These are phyloP conservation scores for Podila horticola DNA, from an alignment of 192 early-diverging fungal species.

Conservation along the genomic window DNA sequence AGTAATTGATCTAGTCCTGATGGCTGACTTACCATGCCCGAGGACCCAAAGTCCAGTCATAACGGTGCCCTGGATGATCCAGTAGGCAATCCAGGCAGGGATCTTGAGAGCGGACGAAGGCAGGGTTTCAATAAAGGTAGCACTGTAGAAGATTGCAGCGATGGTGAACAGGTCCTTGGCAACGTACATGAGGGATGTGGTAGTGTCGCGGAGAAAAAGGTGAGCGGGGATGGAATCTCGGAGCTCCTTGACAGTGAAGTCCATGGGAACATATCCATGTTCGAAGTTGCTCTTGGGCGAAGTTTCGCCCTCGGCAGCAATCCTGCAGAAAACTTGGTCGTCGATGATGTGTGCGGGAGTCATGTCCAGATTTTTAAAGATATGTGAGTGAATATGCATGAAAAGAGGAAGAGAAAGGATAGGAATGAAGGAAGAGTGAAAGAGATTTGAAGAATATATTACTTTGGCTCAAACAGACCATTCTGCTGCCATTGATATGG, in stretches of 20 bases:
- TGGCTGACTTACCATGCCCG: slow-evolving; percentile 67
- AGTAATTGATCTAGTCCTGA: too few relatives aligned
- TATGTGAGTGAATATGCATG: too few relatives aligned
- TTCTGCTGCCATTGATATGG: too few relatives aligned
- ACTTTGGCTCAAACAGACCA: too few relatives aligned
- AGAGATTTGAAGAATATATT: too few relatives aligned
- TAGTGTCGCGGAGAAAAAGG: slow-evolving; percentile 87
- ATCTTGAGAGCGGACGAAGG: slow-evolving; percentile 57
- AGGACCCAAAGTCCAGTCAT: slow-evolving; percentile 90
- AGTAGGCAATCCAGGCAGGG: slow-evolving; percentile 81
- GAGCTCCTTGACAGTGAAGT: slow-evolving; percentile 91
- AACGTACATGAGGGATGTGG: slow-evolving; percentile 84
- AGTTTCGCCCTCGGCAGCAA: slow-evolving; percentile 24
- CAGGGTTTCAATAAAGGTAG: slow-evolving; percentile 69
- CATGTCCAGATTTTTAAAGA: slow-evolving; percentile 1
- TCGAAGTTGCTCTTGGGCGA: slow-evolving; percentile 32
- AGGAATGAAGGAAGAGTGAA: too few relatives aligned
- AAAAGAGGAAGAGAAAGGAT: too few relatives aligned
- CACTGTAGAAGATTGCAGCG: slow-evolving; percentile 70
- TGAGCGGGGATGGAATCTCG: slow-evolving; percentile 90
- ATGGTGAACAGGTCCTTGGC: slow-evolving; percentile 79
- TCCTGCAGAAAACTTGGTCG: slow-evolving; percentile 14
- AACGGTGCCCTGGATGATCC: slow-evolving; percentile 85
- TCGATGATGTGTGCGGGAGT: slow-evolving; percentile 30
- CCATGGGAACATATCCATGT: slow-evolving; percentile 63